These are phyloP conservation scores for Rossbeevera mucosa DNA, from an alignment of 768 basidiomycete species.

Conservation along the genomic window DNA sequence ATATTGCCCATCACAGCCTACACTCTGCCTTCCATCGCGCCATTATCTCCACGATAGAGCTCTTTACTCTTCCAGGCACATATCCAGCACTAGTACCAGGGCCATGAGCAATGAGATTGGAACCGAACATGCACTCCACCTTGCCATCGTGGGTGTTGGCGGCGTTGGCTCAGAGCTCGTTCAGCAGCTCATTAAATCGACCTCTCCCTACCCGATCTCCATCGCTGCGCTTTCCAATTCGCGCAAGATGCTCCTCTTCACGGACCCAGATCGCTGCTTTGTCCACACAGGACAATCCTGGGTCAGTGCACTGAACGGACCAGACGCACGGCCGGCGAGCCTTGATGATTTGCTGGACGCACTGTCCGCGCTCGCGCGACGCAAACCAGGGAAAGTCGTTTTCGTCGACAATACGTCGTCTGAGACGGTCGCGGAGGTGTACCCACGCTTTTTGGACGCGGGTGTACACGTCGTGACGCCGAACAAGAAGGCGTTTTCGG, in stretches of 20 bases:
- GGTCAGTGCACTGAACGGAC: slow-evolving; percentile 44
- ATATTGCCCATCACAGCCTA: neutral
- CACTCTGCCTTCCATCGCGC: neutral
- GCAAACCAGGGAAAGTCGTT: slow-evolving; percentile 50
- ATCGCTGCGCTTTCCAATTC: slow-evolving; percentile 71
- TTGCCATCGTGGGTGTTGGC: slow-evolving; percentile 88
- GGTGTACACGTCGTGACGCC: slow-evolving; percentile 91
- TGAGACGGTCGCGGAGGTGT: slow-evolving; percentile 71
- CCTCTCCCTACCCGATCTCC: slow-evolving; percentile 54
- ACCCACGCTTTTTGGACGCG: slow-evolving; percentile 71
- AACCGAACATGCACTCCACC: slow-evolving; percentile 35
- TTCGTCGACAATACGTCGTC: slow-evolving; percentile 92
- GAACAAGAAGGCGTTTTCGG: slow-evolving; percentile 96
- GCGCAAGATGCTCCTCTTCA: slow-evolving; percentile 52
- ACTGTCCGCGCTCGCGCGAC: slow-evolving; percentile 43
- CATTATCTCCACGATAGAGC: neutral
- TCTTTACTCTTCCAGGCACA: slow-evolving; percentile 2
- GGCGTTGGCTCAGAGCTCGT: slow-evolving; percentile 90
- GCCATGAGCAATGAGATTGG: slow-evolving; percentile 12
- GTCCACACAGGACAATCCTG: slow-evolving; percentile 18
- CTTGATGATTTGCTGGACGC: slow-evolving; percentile 38
- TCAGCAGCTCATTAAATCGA: slow-evolving; percentile 59
- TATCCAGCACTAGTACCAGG: neutral
- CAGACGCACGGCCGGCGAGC: slow-evolving; percentile 33
- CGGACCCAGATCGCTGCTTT: slow-evolving; percentile 21